Conservation (phyloP, 805 yeast genomes). For the Metschnikowia drakensbergensis region DNA sequence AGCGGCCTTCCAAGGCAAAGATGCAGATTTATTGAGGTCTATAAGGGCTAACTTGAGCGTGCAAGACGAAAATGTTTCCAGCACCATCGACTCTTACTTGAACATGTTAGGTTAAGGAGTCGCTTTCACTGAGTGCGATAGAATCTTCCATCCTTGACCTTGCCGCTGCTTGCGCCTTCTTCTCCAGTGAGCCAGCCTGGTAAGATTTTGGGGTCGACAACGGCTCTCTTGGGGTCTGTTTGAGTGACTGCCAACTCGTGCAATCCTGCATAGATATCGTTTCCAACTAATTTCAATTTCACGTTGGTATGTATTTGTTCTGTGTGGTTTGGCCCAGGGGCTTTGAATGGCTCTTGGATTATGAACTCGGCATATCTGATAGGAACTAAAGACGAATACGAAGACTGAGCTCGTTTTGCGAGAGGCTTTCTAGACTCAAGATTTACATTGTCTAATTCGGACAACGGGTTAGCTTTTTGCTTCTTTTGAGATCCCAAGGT, state of each 20-base stretch:
- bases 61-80: constrained; percentile 9
- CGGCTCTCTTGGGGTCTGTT: constrained; percentile 26
- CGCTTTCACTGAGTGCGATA: background rate
- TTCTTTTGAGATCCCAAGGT: constrained; percentile 25
- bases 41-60: constrained; percentile 7
- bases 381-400: constrained; percentile 55
- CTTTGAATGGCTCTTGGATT: constrained; percentile 31
- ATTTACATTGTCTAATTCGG: background rate
- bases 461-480: constrained; percentile 12
- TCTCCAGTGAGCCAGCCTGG: constrained; percentile 84
- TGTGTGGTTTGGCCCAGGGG: constrained; percentile 8
- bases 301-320: constrained; percentile 19
- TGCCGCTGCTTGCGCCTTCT: constrained; percentile 53
- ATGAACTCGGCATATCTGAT: constrained; percentile 48
- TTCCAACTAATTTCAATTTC: constrained; percentile 50
- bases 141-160: constrained; percentile 18
- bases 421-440: constrained; percentile 1
- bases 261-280: constrained; percentile 74
- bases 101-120: constrained; percentile 6
- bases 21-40: constrained; percentile 18
- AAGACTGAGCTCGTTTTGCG: constrained; percentile 15
- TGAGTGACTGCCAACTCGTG: constrained; percentile 54
- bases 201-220: constrained; percentile 49
- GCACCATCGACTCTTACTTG: constrained; percentile 11
- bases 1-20: constrained; percentile 46